These are phyloP conservation scores for Pezicula carpinea DNA, from an alignment of 2,329 filamentous ascomycete genomes.

Conservation along the genomic window DNA sequence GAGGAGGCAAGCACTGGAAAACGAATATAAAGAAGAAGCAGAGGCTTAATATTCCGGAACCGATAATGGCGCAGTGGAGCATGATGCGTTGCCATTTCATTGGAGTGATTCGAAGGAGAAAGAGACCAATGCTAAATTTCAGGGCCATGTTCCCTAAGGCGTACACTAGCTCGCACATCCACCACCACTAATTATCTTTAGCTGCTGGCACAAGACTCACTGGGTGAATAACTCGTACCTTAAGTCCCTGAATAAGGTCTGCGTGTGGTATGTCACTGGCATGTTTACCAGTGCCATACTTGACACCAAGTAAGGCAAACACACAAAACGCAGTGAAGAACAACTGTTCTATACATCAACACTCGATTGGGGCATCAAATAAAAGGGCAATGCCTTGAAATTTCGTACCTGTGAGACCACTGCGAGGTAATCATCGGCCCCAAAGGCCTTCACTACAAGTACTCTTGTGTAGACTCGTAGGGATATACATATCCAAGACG, in stretches of 20 bases:
- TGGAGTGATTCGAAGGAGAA: background rate
- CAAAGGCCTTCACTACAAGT: background rate
- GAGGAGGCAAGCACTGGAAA: too few species aligned
- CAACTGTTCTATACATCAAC: background rate
- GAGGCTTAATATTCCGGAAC: too few species aligned
- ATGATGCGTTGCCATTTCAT: background rate
- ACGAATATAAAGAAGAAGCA: too few species aligned
- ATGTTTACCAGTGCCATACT: background rate
- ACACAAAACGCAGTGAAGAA: background rate
- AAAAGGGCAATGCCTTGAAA: background rate
- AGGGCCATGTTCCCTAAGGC: background rate
- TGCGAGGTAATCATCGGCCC: background rate
- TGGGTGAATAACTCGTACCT: background rate
- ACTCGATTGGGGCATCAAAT: too few species aligned
- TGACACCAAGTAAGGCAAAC: background rate
- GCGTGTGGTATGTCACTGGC: background rate
- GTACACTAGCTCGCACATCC: background rate
- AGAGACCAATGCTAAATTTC: background rate
- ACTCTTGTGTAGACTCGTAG: background rate
- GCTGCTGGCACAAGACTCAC: background rate
- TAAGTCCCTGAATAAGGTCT: background rate
- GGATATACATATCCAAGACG: too few species aligned
- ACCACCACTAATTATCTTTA: background rate
- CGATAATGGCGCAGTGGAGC: too few species aligned
- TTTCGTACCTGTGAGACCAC: background rate